A percentile compares a stretch with the other conserved stretches of the same genome.
Conservation (phyloP, 108 stramenopile genomes). For the Cylindrotheca closterium region DNA sequence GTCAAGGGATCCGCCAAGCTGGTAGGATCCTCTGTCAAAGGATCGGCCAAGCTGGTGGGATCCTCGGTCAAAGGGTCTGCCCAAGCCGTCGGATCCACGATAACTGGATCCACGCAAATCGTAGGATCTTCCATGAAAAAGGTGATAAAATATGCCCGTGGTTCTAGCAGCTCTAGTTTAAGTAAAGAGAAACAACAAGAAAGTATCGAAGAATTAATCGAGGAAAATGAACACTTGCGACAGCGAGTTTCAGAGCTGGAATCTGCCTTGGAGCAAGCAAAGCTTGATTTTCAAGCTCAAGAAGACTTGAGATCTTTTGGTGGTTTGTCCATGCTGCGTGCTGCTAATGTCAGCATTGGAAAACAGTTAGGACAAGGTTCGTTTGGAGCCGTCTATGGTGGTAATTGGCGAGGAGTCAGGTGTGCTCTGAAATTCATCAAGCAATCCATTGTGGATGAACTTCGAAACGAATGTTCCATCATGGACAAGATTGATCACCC, state of each 20-base stretch:
- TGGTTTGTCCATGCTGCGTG: constrained; percentile 9
- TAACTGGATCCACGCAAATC: no score
- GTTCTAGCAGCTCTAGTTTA: no score
- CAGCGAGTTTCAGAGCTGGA: constrained; percentile 2
- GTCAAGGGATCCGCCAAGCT: no score
- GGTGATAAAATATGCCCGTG: no score
- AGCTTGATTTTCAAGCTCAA: constrained; percentile 5
- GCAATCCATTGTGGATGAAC: constrained; percentile 4
- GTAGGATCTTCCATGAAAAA: no score
- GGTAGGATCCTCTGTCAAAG: no score
- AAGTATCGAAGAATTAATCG: neutral
- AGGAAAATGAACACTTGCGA: constrained; percentile 8
- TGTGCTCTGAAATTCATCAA: constrained; percentile 19
- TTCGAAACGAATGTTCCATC: constrained; percentile 11
- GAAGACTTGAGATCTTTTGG: constrained; percentile 1
- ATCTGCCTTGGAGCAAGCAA: neutral
- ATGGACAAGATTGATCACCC: constrained; percentile 23
- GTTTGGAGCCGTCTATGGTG: constrained; percentile 15
- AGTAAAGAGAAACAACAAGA: neutral
- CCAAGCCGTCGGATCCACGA: no score
- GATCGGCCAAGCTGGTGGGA: no score
- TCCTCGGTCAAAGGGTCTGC: no score
- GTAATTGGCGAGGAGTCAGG: constrained; percentile 14
- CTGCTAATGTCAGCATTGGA: constrained; percentile 11
- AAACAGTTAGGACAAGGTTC: constrained; percentile 14